Evolutionary conservation across 108 stramenopile species (phyloP), one percentile per base, ranked within the genome.

Genomic region (Cyclotella atomus): DNA sequence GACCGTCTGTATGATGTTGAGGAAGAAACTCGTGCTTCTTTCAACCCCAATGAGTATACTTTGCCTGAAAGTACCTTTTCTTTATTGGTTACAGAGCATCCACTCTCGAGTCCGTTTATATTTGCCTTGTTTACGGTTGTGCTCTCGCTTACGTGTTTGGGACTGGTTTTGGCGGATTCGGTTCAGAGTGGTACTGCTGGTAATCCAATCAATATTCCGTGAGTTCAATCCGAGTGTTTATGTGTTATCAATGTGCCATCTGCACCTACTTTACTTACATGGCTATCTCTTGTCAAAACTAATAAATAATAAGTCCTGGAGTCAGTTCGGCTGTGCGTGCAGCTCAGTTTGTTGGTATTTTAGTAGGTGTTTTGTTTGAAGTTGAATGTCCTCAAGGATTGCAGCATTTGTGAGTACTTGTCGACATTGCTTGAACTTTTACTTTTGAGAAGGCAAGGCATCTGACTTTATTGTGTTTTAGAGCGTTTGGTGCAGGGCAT

Each of bases 1-100:
- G 54, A 32, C 0, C 55, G 70, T 9, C 16, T 72, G 17, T 33
- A 45, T 46, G 56, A 70, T 12, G 29, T 21, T 24, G 71, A 72
- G 15, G 71, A 72, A 10, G 30, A 49, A 4, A 59, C 55, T 0
- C 41, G 4, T 29, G 46, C 17, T 12, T 56, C 30, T 3, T 6
- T 32, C 3, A 38, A 62, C 20, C 21, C 36, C 35, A 14, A 64
- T 19, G 61, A 64, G 56, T 64, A 33, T 38, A 28, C 15, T 35
- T 44, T 75, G 4, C 65, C 75, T 1, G 66, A 76, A 25, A 61
- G 59, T 56, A 76, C 75, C 21, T 68, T 61, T 43, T 60, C 75
- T 29, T 50, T 76, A 29, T 38, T 76, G 19, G 67, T 76, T 35
- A 76, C 75, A 19, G 59, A 68, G n/a, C 59, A 35, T 50, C 57